These are phyloP conservation scores for Chondrus crispus DNA, from an alignment of 23 red algal genomes.

Conservation along the genomic window DNA sequence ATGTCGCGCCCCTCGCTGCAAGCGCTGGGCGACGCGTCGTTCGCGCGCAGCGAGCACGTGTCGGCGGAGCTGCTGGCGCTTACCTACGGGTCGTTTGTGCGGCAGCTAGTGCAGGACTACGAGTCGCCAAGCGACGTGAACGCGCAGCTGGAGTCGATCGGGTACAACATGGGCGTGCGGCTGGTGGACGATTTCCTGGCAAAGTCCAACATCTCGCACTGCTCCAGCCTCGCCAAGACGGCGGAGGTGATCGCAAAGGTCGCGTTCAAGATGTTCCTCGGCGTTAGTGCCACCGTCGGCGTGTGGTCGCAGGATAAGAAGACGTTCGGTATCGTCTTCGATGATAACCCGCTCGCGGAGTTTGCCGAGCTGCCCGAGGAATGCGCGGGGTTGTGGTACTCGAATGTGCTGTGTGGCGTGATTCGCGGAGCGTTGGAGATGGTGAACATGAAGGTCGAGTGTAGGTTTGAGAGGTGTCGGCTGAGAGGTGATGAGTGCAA, in stretches of 20 bases:
- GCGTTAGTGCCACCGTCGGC: slow-evolving; percentile 65
- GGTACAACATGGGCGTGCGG: slow-evolving; percentile 96
- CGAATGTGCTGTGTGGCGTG: slow-evolving; percentile 94
- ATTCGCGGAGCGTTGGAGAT: slow-evolving; percentile 96
- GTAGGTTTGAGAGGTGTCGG: slow-evolving; percentile 55
- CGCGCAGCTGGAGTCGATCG: slow-evolving; percentile 77
- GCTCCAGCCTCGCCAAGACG: slow-evolving; percentile 67
- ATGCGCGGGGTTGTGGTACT: slow-evolving; percentile 69
- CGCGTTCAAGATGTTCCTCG: slow-evolving; percentile 97
- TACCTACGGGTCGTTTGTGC: slow-evolving; percentile 94
- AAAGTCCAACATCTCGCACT: slow-evolving; percentile 61
- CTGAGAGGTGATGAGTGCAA: slow-evolving; percentile 85
- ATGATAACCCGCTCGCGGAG: slow-evolving; percentile 96
- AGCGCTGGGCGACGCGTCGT: slow-evolving; percentile 77
- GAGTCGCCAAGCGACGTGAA: slow-evolving; percentile 88
- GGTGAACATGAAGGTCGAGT: slow-evolving; percentile 93
- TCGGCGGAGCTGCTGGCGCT: slow-evolving; percentile 93
- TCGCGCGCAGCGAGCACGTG: slow-evolving; percentile 82
- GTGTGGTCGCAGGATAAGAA: slow-evolving; percentile 59
- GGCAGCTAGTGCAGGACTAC: slow-evolving; percentile 90
- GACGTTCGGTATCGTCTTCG: slow-evolving; percentile 78
- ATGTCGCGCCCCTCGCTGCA: slow-evolving; percentile 72
- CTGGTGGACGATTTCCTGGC: slow-evolving; percentile 96
- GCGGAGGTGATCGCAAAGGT: slow-evolving; percentile 92
- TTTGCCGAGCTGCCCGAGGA: slow-evolving; percentile 86